Conservation (phyloP, 768 basidiomycete genomes). For the Suillus decipiens region DNA sequence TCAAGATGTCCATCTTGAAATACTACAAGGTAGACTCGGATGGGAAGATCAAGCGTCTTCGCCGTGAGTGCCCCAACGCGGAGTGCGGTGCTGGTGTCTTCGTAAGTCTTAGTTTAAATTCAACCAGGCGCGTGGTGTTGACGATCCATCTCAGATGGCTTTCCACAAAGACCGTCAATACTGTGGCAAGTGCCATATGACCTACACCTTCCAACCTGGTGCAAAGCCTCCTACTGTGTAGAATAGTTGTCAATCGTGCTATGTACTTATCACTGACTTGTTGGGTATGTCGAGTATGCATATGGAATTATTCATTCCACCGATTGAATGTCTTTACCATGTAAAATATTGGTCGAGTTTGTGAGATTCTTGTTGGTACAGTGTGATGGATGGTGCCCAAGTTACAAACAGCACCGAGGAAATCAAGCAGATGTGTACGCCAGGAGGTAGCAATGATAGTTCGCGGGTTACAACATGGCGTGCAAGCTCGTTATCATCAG, state of each 20-base stretch:
- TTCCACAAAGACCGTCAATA: constrained; percentile 98
- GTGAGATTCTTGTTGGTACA: too few species aligned
- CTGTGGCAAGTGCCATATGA: constrained; percentile 93
- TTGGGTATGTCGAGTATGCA: not conserved
- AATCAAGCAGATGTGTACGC: too few species aligned
- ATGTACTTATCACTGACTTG: not conserved
- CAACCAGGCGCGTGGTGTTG: not conserved
- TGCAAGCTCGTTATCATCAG: too few species aligned
- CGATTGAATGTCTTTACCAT: not conserved
- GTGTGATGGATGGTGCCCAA: too few species aligned
- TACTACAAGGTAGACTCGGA: constrained; percentile 99
- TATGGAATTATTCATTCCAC: not conserved
- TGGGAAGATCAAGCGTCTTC: constrained; percentile 98
- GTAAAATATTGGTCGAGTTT: not conserved
- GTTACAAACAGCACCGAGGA: too few species aligned
- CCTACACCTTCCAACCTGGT: constrained; percentile 82
- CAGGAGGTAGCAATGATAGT: too few species aligned
- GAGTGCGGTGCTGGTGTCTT: constrained; percentile 87
- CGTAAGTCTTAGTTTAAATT: constrained; percentile 43
- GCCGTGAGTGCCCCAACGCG: constrained; percentile 90
- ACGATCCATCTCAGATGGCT: constrained; percentile 72
- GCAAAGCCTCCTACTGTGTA: constrained; percentile 76
- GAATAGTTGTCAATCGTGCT: constrained; percentile 17
- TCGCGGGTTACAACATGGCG: too few species aligned
- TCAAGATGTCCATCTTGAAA: constrained; percentile 99